Conservation (phyloP, 2,329 filamentous ascomycete genomes). For the Fusarium zealandicum region DNA sequence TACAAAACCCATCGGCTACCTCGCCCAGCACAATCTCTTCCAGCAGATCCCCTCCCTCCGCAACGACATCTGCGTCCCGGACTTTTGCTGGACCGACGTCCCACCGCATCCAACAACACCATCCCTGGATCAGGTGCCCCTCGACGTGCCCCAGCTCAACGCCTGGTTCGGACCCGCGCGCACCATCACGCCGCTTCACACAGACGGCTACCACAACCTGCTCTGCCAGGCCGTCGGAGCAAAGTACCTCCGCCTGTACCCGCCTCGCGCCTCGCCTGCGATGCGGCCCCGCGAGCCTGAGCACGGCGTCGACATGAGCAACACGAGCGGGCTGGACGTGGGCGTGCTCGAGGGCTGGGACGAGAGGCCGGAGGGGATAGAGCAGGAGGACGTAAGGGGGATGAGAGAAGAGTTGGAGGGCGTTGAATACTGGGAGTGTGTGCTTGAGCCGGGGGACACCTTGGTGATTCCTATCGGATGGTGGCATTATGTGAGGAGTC, state of each 20-base stretch:
- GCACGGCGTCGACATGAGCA: constrained; percentile 86
- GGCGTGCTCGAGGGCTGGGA: constrained; percentile 72
- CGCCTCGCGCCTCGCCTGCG: constrained; percentile 64
- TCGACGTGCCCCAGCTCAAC: constrained; percentile 75
- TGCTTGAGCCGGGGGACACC: constrained; percentile 82
- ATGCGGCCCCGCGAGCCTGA: constrained; percentile 70
- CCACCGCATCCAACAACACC: constrained; percentile 59
- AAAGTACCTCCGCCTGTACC: constrained; percentile 92
- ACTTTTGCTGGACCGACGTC: constrained; percentile 80
- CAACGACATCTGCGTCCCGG: constrained; percentile 79
- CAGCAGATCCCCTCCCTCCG: constrained; percentile 79
- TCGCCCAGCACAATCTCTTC: constrained; percentile 91
- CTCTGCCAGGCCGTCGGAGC: constrained; percentile 86
- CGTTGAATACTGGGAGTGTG: constrained; percentile 75
- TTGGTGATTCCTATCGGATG: constrained; percentile 92
- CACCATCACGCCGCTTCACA: constrained; percentile 92
- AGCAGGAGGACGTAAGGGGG: constrained; percentile 46
- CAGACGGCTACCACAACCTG: constrained; percentile 93
- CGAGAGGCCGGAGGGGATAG: constrained; percentile 38
- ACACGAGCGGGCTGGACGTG: constrained; percentile 83
- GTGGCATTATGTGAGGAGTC: constrained; percentile 95
- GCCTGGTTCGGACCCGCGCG: constrained; percentile 90
- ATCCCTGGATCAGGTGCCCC: constrained; percentile 48
- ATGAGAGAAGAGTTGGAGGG: constrained; percentile 59
- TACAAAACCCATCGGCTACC: constrained; percentile 69